Evolutionary conservation across 208 protist genomes (phyloP), one percentile per base, ranked within the genome.

Genomic region (Acanthamoeba royreba): DNA sequence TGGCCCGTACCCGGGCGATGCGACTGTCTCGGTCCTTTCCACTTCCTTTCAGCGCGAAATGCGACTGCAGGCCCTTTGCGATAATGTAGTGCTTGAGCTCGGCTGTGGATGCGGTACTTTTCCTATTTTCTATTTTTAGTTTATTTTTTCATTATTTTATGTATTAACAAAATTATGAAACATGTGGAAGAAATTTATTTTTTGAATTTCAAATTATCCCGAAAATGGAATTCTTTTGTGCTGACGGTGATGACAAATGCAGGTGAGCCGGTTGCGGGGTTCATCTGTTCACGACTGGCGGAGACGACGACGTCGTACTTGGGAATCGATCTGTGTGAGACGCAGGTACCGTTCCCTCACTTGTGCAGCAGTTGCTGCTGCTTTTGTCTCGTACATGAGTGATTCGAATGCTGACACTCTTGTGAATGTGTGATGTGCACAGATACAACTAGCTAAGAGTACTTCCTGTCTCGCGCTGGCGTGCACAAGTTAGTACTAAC

Each of bases 251-350:
- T 25, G 13, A 55, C 49, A 55, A 9, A 55, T 19, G 19, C 7
- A 77, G 66, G 66, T 3, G 66, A 77, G 43, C 77, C 77, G 43
- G 77, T 87, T 40, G 77, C 45, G 25, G 45, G 47, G 15, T 87
- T 31, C 77, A 49, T 87, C 45, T 87, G 77, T 46, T 8, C 42
- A 35, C 42, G 77, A 0, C 47, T 87, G 43, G 11, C 47, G 15
- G 77, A 46, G 25, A 87, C 47, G 45, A 42, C 77, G 45, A 87
- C 77, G 77, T 49, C 42, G 25, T 87, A 87, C 45, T 35, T 87
- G 4, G 77, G 77, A n/a, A 58, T 87, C 28, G 77, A 87, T 87
- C 47, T 87, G 4, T 87, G 45, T 17, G 77, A 87, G 47, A 87
- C 77, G 25, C 77, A 87, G 74, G 43, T 85, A 85, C 42, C 9